Evolutionary conservation across 129 eudicot species (phyloP).

Genomic region (Tagetes erecta): DNA sequence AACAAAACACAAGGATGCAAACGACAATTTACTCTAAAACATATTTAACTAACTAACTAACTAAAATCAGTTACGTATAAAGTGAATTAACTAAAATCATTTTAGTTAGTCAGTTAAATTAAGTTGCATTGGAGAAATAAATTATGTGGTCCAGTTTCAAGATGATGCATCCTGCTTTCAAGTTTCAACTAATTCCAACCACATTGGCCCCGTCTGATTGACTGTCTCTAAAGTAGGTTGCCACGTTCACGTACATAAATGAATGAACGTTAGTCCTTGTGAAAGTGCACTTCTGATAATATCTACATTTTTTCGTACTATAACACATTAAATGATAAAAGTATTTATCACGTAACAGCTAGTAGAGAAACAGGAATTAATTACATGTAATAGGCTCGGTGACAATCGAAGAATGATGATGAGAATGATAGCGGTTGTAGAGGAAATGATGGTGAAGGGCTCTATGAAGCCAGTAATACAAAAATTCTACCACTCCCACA

Average conservation of each 20-base stretch:
- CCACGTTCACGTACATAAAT: background rate
- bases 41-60: too few species aligned
- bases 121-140: background rate
- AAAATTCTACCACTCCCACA: slow-evolving; percentile 61
- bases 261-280: background rate
- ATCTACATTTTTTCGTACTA: background rate
- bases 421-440: slow-evolving; percentile 78
- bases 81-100: too few species aligned
- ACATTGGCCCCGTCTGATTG: background rate
- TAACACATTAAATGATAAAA: background rate
- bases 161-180: background rate
- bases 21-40: too few species aligned
- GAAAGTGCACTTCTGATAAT: background rate
- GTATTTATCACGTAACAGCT: background rate
- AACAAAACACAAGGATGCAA: too few species aligned
- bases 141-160: background rate
- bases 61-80: too few species aligned
- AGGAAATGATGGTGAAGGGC: slow-evolving; percentile 79
- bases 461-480: slow-evolving; percentile 77
- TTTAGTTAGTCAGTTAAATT: background rate
- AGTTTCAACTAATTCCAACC: background rate
- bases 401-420: slow-evolving; percentile 75
- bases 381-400: slow-evolving; percentile 70
- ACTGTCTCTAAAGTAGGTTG: background rate
- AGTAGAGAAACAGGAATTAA: background rate